These are phyloP conservation scores for Rhazya stricta DNA, from an alignment of 257 asterid genomes.

Conservation along the genomic window DNA sequence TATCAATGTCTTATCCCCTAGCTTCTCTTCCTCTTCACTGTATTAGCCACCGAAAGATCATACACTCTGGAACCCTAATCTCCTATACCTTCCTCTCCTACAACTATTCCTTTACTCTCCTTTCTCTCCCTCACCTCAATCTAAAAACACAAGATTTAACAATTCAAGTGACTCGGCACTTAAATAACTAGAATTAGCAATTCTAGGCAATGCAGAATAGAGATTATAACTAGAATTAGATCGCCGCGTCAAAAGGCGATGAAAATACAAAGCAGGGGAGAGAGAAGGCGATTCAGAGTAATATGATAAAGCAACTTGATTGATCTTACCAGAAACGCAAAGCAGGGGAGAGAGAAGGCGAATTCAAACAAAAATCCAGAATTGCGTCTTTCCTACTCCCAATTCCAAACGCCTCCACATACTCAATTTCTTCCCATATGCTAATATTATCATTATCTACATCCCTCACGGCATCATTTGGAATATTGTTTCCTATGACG, in stretches of 20 bases:
- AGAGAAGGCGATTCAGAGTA: background rate
- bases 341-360: slow-evolving; percentile 58
- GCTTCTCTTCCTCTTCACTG: background rate
- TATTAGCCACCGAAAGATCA: background rate
- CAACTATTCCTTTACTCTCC: no score
- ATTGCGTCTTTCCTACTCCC: slow-evolving; percentile 81
- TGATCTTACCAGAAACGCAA: slow-evolving; percentile 65
- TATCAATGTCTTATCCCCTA: no score
- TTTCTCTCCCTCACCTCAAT: no score
- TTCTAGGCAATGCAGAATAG: no score
- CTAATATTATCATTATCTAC: background rate
- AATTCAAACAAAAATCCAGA: slow-evolving; percentile 65
- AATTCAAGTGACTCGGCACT: no score
- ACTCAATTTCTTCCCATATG: slow-evolving; percentile 32
- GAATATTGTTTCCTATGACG: background rate
- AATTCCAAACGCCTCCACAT: slow-evolving; percentile 66
- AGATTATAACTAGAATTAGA: no score
- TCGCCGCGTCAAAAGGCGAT: background rate
- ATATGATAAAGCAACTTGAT: background rate
- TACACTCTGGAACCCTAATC: no score
- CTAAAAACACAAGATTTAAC: no score
- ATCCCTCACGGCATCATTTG: background rate
- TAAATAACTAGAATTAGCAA: no score
- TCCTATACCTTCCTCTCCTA: no score
- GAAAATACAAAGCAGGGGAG: background rate